These are phyloP conservation scores for Penicillium roqueforti DNA, from an alignment of 495 filamentous ascomycete genomes.

Conservation along the genomic window DNA sequence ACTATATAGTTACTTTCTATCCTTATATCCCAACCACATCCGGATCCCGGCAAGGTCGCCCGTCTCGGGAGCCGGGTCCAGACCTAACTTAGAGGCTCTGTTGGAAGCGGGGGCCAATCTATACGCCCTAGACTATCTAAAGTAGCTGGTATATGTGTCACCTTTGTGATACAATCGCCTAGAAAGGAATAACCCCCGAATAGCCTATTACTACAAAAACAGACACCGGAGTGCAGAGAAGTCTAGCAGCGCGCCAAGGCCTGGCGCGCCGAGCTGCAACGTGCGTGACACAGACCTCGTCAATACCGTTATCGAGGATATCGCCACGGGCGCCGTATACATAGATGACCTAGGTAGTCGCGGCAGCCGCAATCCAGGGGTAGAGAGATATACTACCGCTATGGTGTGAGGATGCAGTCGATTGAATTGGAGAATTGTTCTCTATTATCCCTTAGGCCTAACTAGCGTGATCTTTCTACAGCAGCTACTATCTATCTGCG, in stretches of 20 bases:
- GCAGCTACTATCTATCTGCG: not conserved
- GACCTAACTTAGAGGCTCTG: slow-evolving; percentile 72
- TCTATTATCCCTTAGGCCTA: too few relatives aligned
- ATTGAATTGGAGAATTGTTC: not conserved
- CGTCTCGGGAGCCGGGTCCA: slow-evolving; percentile 79
- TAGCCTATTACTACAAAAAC: slow-evolving; percentile 26
- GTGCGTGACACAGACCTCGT: slow-evolving; percentile 71
- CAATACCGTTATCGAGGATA: slow-evolving; percentile 61
- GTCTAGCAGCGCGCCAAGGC: slow-evolving; percentile 64
- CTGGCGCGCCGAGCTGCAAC: slow-evolving; percentile 65
- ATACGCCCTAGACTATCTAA: slow-evolving; percentile 43
- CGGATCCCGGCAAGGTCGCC: slow-evolving; percentile 73
- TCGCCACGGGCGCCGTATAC: slow-evolving; percentile 68
- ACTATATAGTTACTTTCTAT: too few relatives aligned
- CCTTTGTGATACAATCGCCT: slow-evolving; percentile 5
- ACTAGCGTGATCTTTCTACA: not conserved
- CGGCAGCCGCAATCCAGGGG: slow-evolving; percentile 71
- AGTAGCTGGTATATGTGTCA: slow-evolving; percentile 33
- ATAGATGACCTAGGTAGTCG: slow-evolving; percentile 76
- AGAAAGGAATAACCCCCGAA: not conserved
- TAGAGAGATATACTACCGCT: not conserved
- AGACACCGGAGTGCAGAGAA: slow-evolving; percentile 54
- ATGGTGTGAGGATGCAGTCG: not conserved
- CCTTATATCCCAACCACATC: too few relatives aligned
- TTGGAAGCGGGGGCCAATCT: slow-evolving; percentile 75